Evolutionary conservation across 2,329 filamentous ascomycete species (phyloP).

Genomic region (Aspergillus glaucus): DNA sequence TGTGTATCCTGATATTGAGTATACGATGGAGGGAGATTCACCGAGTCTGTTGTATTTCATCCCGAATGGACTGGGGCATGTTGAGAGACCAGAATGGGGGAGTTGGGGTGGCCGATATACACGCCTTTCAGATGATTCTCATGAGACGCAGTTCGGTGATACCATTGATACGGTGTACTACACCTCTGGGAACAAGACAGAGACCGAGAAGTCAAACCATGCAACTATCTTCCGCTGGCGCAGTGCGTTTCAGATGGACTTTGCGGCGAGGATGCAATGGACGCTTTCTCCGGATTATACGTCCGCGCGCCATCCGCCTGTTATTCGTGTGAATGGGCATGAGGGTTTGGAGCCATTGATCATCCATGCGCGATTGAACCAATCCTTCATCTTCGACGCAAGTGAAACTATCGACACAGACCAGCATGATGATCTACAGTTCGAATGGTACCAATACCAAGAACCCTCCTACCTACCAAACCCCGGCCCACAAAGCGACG

Average conservation of each 20-base stretch:
- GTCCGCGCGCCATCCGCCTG: slow-evolving; percentile 18
- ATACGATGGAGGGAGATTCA: slow-evolving; percentile 49
- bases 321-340: slow-evolving; percentile 13
- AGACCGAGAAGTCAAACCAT: slow-evolving; percentile 34
- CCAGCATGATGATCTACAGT: neutral
- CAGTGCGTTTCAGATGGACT: slow-evolving; percentile 48
- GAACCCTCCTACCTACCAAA: neutral
- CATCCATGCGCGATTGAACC: neutral
- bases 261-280: slow-evolving; percentile 46
- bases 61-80: slow-evolving; percentile 36
- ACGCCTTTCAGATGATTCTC: slow-evolving; percentile 2
- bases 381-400: neutral
- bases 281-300: slow-evolving; percentile 21
- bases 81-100: slow-evolving; percentile 37
- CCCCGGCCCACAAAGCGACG: neutral
- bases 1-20: slow-evolving; percentile 44
- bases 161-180: slow-evolving; percentile 23
- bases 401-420: neutral
- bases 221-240: slow-evolving; percentile 52
- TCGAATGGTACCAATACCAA: neutral
- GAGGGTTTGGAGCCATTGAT: slow-evolving; percentile 2
- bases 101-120: slow-evolving; percentile 40
- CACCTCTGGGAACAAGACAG: slow-evolving; percentile 22
- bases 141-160: slow-evolving; percentile 5
- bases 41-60: slow-evolving; percentile 38